Base-by-base conservation (phyloP, 495 filamentous ascomycete genomes). In the Xylaria palmicola region DNA sequence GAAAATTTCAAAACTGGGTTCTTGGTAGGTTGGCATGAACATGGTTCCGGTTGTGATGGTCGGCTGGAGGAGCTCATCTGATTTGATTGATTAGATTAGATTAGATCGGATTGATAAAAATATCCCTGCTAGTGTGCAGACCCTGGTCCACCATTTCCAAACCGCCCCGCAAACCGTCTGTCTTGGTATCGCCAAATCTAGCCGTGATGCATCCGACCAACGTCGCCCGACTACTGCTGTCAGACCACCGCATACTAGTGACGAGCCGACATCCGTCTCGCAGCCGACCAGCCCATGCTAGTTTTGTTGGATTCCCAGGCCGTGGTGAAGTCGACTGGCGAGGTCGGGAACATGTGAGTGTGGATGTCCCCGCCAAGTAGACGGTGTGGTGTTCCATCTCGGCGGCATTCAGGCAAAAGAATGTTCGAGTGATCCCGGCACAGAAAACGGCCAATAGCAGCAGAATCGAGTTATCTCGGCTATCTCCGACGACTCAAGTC, bases 81-180 rank as follows among this genome's bases (percentile, higher is more conserved):
- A 69, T 67, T 62, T 67, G 65, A 69, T 69, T 67, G 66, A 65
- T 67, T 69, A 67, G 67, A 69, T 69, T 67, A 69, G 67, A 69
- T 69, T 66, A 69, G 67, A 69, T 69, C 59, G 55, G 24, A 41
- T 63, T 53, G 50, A 53, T 53, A 53, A 53, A 22, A 36, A 4
- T 6, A 53, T 15, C 50, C 30, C 6, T 37, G 30, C 26, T 12
- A 8, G 29, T 8, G 22, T 53, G 30, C 37, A 24, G 12, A 13
- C 50, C 17, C 32, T 53, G 17, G 32, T 53, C 20, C 15, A 27
- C 13, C 5, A 27, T 12, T 17, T 29, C 27, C 5, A 49, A 17
- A 29, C 7, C n/a, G 6, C 32, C 32, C 10, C n/a, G n/a, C n/a
- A n/a, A 53, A 39, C 17, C 12, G 32, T 15, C 10, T 32, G 26